Evolutionary conservation across 441 rosid species (phyloP), one percentile per base, ranked within the genome.

Genomic region (Brassica hybrid): DNA sequence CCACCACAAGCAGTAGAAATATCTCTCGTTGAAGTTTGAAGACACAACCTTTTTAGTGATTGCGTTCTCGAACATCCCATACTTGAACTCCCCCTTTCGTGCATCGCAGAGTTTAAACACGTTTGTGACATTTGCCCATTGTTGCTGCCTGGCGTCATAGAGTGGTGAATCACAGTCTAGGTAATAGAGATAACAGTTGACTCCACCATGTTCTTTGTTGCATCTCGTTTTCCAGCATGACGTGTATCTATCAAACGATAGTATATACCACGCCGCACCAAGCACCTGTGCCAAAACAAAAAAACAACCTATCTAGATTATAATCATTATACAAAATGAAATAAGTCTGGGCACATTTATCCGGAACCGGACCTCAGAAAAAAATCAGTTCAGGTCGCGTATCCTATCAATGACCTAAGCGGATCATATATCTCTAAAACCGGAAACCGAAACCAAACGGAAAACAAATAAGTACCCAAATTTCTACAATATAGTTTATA

Each of bases 1-100:
- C 99, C 99, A 95, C 99, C 97, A 95, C 77, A 95, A 82, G 83
- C 98, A 95, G 84, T 88, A 95, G 85, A 90, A 89, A 81, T 90
- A 93, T 85, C 91, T 93, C 82, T 86, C 86, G 7, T 85, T 23
- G 18, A 95, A 93, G 52, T 80, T 69, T 6, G 86, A 83, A 48
- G 94, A 83, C 62, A 91, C 88, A 1, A 89, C 96, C 5, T 84
- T 86, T 65, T 91, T 93, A 50, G 63, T 83, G 72, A 93, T 80
- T 54, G 98, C 97, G 59, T 77, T 83, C 82, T 67, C 83, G 84
- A 91, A 95, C 69, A 95, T 89, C 71, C 98, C 99, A 78, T 88
- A 91, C 5, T 83, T 69, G 75, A 93, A 91, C 32, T 73, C 57
- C 30, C 73, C 73, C 56, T 81, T 64, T 1, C 80, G 78, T 12